Percentiles rank a stretch among this genome's conserved stretches.
Evolutionary conservation across 768 basidiomycete species (phyloP).

Genomic region (Lentinula sp.): DNA sequence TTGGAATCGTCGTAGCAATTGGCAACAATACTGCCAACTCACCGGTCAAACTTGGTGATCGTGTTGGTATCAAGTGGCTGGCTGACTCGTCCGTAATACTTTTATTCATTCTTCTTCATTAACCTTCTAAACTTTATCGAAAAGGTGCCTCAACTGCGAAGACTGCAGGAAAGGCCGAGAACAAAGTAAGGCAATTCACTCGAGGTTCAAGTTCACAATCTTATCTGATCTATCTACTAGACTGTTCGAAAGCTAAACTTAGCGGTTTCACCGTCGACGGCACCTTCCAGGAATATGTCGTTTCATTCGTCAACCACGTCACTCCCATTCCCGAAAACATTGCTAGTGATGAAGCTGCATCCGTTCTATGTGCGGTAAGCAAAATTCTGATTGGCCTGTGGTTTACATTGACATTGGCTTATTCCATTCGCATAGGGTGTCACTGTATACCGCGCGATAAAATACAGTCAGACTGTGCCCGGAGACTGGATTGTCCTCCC

Average conservation of each 20-base stretch:
- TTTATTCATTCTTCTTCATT: background rate
- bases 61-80: slow-evolving; percentile 82
- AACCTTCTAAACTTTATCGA: background rate
- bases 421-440: slow-evolving; percentile 34
- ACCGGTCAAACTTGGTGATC: slow-evolving; percentile 68
- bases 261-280: slow-evolving; percentile 77
- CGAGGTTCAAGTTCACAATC: background rate
- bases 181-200: slow-evolving; percentile 43
- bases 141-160: slow-evolving; percentile 62
- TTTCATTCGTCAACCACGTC: slow-evolving; percentile 66
- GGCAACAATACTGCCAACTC: slow-evolving; percentile 52
- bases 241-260: slow-evolving; percentile 52
- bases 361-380: slow-evolving; percentile 60
- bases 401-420: background rate
- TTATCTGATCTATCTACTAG: slow-evolving; percentile 19
- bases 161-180: slow-evolving; percentile 73
- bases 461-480: slow-evolving; percentile 55
- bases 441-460: slow-evolving; percentile 86
- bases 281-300: slow-evolving; percentile 67
- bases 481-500: slow-evolving; percentile 77
- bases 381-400: background rate
- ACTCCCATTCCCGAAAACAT: slow-evolving; percentile 73
- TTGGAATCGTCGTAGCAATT: slow-evolving; percentile 77
- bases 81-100: slow-evolving; percentile 22
- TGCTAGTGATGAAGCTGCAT: slow-evolving; percentile 61